Percentiles rank a stretch among this genome's conserved stretches.
phyloP scores from a whole-genome alignment of 768 basidiomycete species.

The Hypsizygus marmoreus region DNA sequence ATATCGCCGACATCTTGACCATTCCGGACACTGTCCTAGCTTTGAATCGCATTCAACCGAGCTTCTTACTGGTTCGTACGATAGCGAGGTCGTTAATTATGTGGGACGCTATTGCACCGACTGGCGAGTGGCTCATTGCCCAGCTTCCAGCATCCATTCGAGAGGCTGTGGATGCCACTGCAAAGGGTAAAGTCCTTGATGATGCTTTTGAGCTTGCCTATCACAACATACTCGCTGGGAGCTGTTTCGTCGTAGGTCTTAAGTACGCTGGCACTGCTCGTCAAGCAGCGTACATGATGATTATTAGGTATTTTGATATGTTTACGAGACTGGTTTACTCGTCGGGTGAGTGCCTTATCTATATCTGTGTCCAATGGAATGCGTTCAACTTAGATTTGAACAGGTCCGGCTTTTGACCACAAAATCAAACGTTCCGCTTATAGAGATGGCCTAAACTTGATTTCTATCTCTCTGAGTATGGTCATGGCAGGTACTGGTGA shows the following conservation, averaged over 20 bases:
- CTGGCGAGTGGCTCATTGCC: slow-evolving; percentile 66
- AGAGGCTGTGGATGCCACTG: slow-evolving; percentile 55
- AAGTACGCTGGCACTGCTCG: slow-evolving; percentile 95
- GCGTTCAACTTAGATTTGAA: slow-evolving; percentile 7
- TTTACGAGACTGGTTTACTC: slow-evolving; percentile 72
- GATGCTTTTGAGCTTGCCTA: slow-evolving; percentile 86
- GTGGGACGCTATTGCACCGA: slow-evolving; percentile 79
- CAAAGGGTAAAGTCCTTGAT: slow-evolving; percentile 53
- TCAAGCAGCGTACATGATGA: slow-evolving; percentile 82
- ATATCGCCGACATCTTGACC: slow-evolving; percentile 82
- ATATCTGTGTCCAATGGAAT: slow-evolving; percentile 1
- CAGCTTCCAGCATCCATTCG: slow-evolving; percentile 74
- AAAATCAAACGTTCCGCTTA: slow-evolving; percentile 87
- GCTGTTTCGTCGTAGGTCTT: slow-evolving; percentile 88
- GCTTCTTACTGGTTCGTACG: slow-evolving; percentile 80
- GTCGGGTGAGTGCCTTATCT: slow-evolving; percentile 50
- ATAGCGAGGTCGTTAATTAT: slow-evolving; percentile 79
- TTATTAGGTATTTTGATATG: slow-evolving; percentile 80
- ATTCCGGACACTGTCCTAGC: slow-evolving; percentile 81
- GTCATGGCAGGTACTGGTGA: slow-evolving; percentile 99
- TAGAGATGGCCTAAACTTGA: slow-evolving; percentile 84
- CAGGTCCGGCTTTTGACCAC: slow-evolving; percentile 81
- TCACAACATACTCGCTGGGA: slow-evolving; percentile 88
- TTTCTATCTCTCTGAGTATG: slow-evolving; percentile 85
- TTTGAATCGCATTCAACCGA: slow-evolving; percentile 86